These are phyloP conservation scores for Blastobotrys illinoisensis DNA, from an alignment of 1,139 yeast species.

Conservation along the genomic window DNA sequence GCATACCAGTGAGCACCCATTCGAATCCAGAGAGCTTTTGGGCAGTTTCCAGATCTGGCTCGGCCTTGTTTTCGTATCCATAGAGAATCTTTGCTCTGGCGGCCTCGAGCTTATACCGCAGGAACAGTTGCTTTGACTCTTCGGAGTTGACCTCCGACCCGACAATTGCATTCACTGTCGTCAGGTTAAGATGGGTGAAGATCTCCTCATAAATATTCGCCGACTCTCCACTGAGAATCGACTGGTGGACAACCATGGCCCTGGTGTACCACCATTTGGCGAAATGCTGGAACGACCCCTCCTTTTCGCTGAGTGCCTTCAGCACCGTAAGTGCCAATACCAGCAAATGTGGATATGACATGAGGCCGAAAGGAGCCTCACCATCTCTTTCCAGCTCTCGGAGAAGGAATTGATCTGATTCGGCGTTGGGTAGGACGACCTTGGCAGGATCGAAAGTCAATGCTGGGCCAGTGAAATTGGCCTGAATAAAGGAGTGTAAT, in stretches of 20 bases:
- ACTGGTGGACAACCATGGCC: conserved; percentile 33
- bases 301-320: conserved; percentile 11
- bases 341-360: conserved; percentile 30
- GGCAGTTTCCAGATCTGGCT: conserved; percentile 51
- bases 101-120: conserved; percentile 53
- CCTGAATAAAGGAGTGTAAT: conserved; percentile 65
- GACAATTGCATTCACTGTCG: conserved; percentile 12
- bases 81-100: conserved; percentile 50
- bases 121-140: conserved; percentile 24
- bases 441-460: conserved; percentile 35
- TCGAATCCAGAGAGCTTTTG: conserved; percentile 50
- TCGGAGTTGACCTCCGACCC: conserved; percentile 21
- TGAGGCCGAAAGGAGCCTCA: conserved; percentile 34
- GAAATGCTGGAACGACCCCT: conserved; percentile 12
- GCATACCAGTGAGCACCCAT: conserved; percentile 75
- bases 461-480: conserved; percentile 82
- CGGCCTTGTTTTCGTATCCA: conserved; percentile 56
- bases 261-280: conserved; percentile 34
- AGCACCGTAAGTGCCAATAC: conserved; percentile 25
- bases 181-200: conserved; percentile 21
- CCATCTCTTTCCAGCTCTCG: conserved; percentile 21
- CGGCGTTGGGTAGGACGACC: conserved; percentile 11
- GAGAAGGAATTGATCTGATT: conserved; percentile 12
- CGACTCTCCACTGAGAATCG: conserved; percentile 19
- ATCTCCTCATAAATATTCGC: conserved; percentile 26